Evolutionary conservation across 2,329 filamentous ascomycete species (phyloP), one percentile per base, ranked within the genome.

Genomic region (Phoma sp.): DNA sequence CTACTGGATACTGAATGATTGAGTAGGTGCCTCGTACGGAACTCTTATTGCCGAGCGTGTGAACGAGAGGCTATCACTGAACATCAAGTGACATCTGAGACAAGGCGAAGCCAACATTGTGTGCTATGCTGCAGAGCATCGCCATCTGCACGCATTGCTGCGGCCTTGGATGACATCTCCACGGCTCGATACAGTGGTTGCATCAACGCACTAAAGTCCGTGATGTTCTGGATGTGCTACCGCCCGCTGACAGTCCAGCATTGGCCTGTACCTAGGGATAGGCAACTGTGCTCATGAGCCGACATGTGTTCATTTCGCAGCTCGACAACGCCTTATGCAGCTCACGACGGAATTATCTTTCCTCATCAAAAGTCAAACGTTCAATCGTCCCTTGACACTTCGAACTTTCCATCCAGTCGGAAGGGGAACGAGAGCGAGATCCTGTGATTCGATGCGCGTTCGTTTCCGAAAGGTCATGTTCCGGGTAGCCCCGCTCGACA

Each of bases 401-500:
- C 5, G 30, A 44, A 49, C 35, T 49, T 29, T 54, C 45, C 45
- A 37, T 46, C 18, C 35, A 49, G 40, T 37, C 40, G 52, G 45
- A 36, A 42, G 38, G 27, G 37, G 30, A 42, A 37, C 9, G 4
- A 9, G n/a, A 14, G 29, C n/a, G 22, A 36, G 25, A 35, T 43
- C 37, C 27, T 46, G 14, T 61, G 54, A 58, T 59, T 58, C 43
- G 54, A 49, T 52, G 47, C 35, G 43, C 47, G 44, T 24, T 27
- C 52, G 29, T 38, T 51, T 49, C 47, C 54, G 46, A 46, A 55
- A 38, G 42, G 45, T 56, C 45, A 44, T 43, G 44, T 52, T 46
- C 56, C 60, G 62, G 62, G 59, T 59, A 65, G 62, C 62, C 59
- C 62, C 62, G 62, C 59, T 52, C 53, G 58, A 55, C 59, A 61